phyloP scores from a whole-genome alignment of 371 early-diverging fungal species.

The Mucor indicus region DNA sequence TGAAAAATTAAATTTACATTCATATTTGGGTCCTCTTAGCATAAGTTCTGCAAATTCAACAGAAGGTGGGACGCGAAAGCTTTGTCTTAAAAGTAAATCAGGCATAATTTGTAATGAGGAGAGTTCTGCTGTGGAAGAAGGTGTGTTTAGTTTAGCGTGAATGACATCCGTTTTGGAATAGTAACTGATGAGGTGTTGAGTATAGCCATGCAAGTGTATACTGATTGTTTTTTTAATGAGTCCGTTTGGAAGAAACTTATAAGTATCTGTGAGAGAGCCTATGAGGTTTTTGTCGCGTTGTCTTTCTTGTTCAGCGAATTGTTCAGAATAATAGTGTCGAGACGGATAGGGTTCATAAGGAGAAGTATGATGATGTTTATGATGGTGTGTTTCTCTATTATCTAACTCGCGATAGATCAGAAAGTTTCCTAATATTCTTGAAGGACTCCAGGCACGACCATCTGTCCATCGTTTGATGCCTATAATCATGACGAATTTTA shows the following conservation, averaged over 20 bases:
- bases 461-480: slow-evolving; percentile 91
- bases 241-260: slow-evolving; percentile 72
- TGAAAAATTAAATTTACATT: too few relatives aligned
- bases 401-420: slow-evolving; percentile 76
- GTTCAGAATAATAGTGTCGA: not conserved
- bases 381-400: slow-evolving; percentile 29
- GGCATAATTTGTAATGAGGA: slow-evolving; percentile 48
- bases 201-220: slow-evolving; percentile 67
- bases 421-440: slow-evolving; percentile 77
- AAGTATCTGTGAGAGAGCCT: slow-evolving; percentile 60
- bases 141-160: slow-evolving; percentile 42
- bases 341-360: not conserved
- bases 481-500: slow-evolving; percentile 17
- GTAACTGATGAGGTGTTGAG: slow-evolving; percentile 83
- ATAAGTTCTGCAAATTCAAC: slow-evolving; percentile 24
- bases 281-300: slow-evolving; percentile 58
- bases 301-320: slow-evolving; percentile 32
- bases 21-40: too few relatives aligned
- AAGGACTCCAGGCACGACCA: slow-evolving; percentile 83
- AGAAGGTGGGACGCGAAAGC: slow-evolving; percentile 52
- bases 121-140: slow-evolving; percentile 47
- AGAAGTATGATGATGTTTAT: not conserved
- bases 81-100: slow-evolving; percentile 52
- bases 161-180: slow-evolving; percentile 73
- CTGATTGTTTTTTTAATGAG: slow-evolving; percentile 86